Base-by-base conservation (phyloP, 345 rosid species). In the Crucihimalaya himalaica region DNA sequence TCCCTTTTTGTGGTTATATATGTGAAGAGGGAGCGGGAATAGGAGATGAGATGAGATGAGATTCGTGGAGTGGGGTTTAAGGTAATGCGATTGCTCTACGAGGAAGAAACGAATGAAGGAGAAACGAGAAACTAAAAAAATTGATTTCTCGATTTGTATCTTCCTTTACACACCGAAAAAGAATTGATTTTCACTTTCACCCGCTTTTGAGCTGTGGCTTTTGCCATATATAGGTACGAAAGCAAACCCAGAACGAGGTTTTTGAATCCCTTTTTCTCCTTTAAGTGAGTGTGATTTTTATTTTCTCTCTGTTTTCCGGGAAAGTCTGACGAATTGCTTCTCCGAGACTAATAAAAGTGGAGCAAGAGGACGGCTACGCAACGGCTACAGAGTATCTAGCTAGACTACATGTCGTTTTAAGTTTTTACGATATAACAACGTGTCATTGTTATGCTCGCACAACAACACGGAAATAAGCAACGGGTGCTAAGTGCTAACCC, bases 51-150 rank as follows among this genome's bases (percentile, higher is more conserved):
- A n/a, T n/a, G n/a, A n/a, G 39, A 37, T 11, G 13, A 56, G 87
- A 87, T 87, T 69, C 98, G 82, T 88, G 83, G 92, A 79, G 84
- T 83, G 88, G 28, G 54, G 64, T 54, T 87, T 73, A 79, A 87
- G 97, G 81, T 70, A 83, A 85, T 74, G 77, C 32, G 83, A 66
- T 87, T 86, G 81, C 88, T 74, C 86, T 12, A 20, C 6, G 68
- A 60, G 63, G 71, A 87, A 89, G 97, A 27, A 93, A 93, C 37
- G 93, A 85, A 88, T 82, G 66, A 35, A 35, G 39, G 39, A 13
- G 18, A 35, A 70, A 46, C 39, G 37, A 18, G 68, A 63, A 29
- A 47, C 4, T 34, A 10, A 11, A 32, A 23, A 29, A 47, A 32
- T 37, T 67, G 28, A 35, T 70, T 53, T 31, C 21, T 16, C 61